Percentiles rank a stretch among this genome's conserved stretches.
Conservation (phyloP, 2,329 filamentous ascomycete genomes). For the Bipolaris bicolor region DNA sequence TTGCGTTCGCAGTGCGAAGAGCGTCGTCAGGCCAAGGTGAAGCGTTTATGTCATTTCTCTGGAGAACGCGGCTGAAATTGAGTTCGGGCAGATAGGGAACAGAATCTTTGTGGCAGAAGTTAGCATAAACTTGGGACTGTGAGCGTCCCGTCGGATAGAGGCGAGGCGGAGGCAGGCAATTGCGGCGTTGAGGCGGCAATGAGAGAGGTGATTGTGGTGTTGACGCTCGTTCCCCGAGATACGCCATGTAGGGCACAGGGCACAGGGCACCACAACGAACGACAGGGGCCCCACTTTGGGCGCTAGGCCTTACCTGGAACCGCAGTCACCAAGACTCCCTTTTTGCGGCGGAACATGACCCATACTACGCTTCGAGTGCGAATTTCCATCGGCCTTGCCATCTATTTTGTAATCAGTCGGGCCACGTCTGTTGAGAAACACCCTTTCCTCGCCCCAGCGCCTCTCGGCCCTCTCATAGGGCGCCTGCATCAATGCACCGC, state of each 20-base stretch:
- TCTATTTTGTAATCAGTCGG: slow-evolving; percentile 2
- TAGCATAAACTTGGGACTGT: slow-evolving; percentile 27
- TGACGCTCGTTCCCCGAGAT: slow-evolving; percentile 18
- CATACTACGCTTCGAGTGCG: slow-evolving; percentile 8
- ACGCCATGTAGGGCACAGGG: slow-evolving; percentile 29
- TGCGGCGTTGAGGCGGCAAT: neutral
- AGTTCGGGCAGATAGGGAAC: slow-evolving; percentile 32
- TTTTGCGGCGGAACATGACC: slow-evolving; percentile 14
- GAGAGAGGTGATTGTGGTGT: slow-evolving; percentile 28
- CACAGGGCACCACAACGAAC: slow-evolving; percentile 3
- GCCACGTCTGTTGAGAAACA: no score
- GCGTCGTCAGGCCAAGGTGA: slow-evolving; percentile 23
- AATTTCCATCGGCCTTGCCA: neutral
- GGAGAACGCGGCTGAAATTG: slow-evolving; percentile 20
- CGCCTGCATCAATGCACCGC: neutral
- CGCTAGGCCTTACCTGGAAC: slow-evolving; percentile 26
- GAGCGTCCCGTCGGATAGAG: slow-evolving; percentile 1
- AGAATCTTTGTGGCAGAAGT: slow-evolving; percentile 15
- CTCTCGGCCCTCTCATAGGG: no score
- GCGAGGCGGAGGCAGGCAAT: slow-evolving; percentile 9
- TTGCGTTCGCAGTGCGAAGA: slow-evolving; percentile 21
- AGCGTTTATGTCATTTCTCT: slow-evolving; percentile 43
- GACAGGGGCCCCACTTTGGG: slow-evolving; percentile 9
- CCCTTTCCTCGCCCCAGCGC: no score
- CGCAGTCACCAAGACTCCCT: slow-evolving; percentile 12